Conservation (phyloP, 768 basidiomycete species). For the Pleurotus cornucopiae region DNA sequence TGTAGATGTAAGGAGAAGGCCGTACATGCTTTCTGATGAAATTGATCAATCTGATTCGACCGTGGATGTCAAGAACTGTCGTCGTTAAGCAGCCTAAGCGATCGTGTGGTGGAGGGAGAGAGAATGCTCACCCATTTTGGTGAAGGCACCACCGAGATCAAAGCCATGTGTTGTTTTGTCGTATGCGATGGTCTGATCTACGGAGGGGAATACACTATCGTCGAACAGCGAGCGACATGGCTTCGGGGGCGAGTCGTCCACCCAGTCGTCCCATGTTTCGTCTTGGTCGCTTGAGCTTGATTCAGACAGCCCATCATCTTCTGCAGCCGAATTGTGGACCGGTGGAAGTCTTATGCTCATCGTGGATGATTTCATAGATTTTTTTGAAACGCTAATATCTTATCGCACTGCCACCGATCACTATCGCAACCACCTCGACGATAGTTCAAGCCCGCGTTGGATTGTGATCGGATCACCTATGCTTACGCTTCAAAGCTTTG, state of each 20-base stretch:
- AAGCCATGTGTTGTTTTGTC: slow-evolving; percentile 62
- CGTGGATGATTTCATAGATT: neutral
- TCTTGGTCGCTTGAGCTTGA: slow-evolving; percentile 40
- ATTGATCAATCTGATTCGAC: slow-evolving; percentile 80
- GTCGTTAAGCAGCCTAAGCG: neutral
- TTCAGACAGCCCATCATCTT: slow-evolving; percentile 21
- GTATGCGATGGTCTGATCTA: slow-evolving; percentile 53
- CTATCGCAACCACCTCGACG: no score
- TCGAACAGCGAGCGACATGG: slow-evolving; percentile 77
- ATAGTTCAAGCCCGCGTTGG: no score
- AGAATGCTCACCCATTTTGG: slow-evolving; percentile 47
- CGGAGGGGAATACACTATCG: slow-evolving; percentile 53
- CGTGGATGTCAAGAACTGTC: slow-evolving; percentile 73
- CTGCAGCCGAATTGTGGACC: slow-evolving; percentile 12
- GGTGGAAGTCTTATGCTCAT: slow-evolving; percentile 38
- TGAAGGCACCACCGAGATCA: slow-evolving; percentile 49
- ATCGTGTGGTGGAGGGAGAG: neutral
- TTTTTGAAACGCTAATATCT: neutral
- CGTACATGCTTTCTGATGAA: slow-evolving; percentile 75
- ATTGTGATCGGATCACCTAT: no score
- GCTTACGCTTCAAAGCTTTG: no score
- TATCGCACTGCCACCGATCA: no score
- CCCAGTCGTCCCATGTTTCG: slow-evolving; percentile 77
- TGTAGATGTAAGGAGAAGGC: neutral
- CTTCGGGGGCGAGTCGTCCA: slow-evolving; percentile 51